Evolutionary conservation across 2,329 filamentous ascomycete species (phyloP).

Genomic region (Ophiosphaerella korrae): DNA sequence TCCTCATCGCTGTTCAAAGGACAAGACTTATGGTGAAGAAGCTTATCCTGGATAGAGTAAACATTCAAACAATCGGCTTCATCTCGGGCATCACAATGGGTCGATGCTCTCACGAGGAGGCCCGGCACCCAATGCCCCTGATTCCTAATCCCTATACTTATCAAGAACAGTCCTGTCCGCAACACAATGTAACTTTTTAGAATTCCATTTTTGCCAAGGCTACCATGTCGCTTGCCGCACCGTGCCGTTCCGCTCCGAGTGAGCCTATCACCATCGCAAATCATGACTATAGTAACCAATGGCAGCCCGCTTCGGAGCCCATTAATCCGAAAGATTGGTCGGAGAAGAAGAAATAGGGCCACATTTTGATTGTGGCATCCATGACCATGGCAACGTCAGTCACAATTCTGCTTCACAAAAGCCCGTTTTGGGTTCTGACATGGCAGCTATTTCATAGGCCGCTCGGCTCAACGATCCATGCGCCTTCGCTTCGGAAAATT

Average conservation of each 20-base stretch:
- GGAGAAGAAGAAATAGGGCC: constrained; percentile 4
- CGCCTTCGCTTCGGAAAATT: constrained; percentile 19
- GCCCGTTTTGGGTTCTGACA: too few relatives aligned
- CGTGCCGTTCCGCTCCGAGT: not conserved
- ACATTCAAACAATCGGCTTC: too few relatives aligned
- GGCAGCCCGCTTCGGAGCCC: not conserved
- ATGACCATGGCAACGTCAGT: constrained; percentile 7
- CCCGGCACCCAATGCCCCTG: too few relatives aligned
- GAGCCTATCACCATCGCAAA: not conserved
- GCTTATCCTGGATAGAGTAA: not conserved
- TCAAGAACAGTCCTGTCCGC: too few relatives aligned
- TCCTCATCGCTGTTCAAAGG: too few relatives aligned
- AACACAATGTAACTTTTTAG: too few relatives aligned
- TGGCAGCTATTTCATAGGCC: not conserved
- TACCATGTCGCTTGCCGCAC: not conserved
- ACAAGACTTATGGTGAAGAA: too few relatives aligned
- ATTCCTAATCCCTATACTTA: too few relatives aligned
- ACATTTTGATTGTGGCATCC: constrained; percentile 5
- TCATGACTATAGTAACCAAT: not conserved
- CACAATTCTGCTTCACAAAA: not conserved
- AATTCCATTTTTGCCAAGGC: too few relatives aligned
- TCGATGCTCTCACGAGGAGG: not conserved
- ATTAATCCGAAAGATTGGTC: constrained; percentile 4
- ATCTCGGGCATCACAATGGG: not conserved
- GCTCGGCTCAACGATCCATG: constrained; percentile 20